Base-by-base conservation (phyloP, 2,329 filamentous ascomycete genomes). In the Epichloe gansuensis region DNA sequence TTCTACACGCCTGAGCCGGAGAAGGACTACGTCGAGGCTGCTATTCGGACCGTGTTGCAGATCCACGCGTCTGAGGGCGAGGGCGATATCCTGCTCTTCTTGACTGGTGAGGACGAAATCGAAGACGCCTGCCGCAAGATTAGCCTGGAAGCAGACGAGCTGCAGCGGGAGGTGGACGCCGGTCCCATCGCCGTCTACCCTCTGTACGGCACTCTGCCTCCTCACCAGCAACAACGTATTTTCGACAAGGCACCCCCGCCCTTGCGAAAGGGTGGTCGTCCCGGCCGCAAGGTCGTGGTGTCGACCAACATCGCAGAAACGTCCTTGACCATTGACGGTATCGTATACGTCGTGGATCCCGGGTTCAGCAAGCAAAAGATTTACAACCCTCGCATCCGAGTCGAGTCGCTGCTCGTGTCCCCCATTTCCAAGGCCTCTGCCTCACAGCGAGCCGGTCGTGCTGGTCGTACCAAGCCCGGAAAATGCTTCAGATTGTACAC, bases 311-410 rank as follows among this genome's bases (percentile, higher is more conserved):
- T 98, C 68, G 93, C 93, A 44, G 93, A 98, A 73, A 98, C 93
- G 0, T 91, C 85, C 63, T 80, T 98, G 69, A 98, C 93, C 46
- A 98, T 98, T 55, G 93, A 98, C 64, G 93, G 93, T 66, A 98
- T 98, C 57, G 93, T 98, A 38, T 98, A 96, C 64, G 93, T 98
- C 36, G 91, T 98, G n/a, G 93, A 98, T 63, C 91, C 93, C 2
- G 93, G 93, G 38, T 98, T 98, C 74, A 95, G 89, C 73, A 98
- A 98, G 74, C 93, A 98, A 64, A 98, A 97, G 71, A 93, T 97
- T 56, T 98, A 97, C 75, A 97, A 98, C 68, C 91, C 93, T 23
- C 84, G 93, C 55, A 94, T 95, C 61, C 84, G 93, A 68, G 90
- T 98, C 57, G 93, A 98, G 71, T 97, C 93, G 1, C 78, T 98